A percentile compares a stretch with the other conserved stretches of the same genome.
These are phyloP conservation scores for Yamagishiella unicocca DNA, from an alignment of 139 green algal genomes.

Conservation along the genomic window DNA sequence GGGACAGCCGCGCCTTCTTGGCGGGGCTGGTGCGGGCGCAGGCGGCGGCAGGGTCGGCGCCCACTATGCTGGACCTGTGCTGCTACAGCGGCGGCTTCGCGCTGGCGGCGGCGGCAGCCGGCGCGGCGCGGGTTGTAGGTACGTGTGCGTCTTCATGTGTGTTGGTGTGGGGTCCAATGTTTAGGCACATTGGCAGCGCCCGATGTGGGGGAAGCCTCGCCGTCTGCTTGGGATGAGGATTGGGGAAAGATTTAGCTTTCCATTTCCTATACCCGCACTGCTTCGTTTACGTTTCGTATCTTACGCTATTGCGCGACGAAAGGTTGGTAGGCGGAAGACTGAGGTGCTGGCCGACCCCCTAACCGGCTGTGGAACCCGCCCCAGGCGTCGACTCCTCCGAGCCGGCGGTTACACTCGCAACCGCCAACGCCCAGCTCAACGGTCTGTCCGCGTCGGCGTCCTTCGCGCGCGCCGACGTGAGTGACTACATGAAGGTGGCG, in stretches of 20 bases:
- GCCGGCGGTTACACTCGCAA: conserved; percentile 77
- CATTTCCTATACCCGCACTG: too few relatives aligned
- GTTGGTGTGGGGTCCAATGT: too few relatives aligned
- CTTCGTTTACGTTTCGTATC: too few relatives aligned
- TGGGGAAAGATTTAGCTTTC: too few relatives aligned
- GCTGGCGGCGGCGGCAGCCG: conserved; percentile 62
- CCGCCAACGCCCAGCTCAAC: conserved; percentile 85
- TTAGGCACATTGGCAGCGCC: too few relatives aligned
- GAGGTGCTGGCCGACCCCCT: too few relatives aligned
- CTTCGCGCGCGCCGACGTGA: conserved; percentile 79
- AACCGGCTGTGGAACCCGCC: too few relatives aligned
- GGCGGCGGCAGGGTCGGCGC: not conserved
- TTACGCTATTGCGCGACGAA: too few relatives aligned
- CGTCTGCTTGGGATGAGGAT: too few relatives aligned
- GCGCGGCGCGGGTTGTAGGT: conserved; percentile 74
- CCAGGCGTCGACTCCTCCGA: conserved; percentile 81
- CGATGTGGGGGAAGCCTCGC: too few relatives aligned
- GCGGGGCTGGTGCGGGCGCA: conserved; percentile 57
- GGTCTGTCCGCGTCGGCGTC: conserved; percentile 52
- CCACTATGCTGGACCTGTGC: conserved; percentile 88
- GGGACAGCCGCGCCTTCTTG: conserved; percentile 84
- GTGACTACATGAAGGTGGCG: conserved; percentile 77
- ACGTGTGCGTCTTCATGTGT: not conserved
- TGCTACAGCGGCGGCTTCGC: conserved; percentile 86
- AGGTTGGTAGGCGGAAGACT: too few relatives aligned